Evolutionary conservation across 2,329 filamentous ascomycete species (phyloP).

Genomic region (Epichloe gansuensis): DNA sequence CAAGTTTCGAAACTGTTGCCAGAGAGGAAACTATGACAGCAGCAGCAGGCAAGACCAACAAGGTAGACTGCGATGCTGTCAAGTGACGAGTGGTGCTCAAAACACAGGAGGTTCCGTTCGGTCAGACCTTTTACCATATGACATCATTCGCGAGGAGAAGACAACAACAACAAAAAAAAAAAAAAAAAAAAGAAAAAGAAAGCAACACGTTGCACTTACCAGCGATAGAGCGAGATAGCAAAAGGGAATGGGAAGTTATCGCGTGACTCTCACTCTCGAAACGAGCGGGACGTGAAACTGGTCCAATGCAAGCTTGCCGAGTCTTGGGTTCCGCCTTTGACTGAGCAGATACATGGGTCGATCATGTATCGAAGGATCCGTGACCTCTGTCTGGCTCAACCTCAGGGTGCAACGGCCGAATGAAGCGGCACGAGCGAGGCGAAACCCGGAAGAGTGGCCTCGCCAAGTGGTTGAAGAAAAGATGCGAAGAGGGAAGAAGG

Average conservation of each 20-base stretch:
- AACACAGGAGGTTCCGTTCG: slow-evolving; percentile 36
- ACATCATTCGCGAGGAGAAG: slow-evolving; percentile 35
- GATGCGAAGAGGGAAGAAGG: background rate
- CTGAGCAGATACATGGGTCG: background rate
- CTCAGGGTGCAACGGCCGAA: background rate
- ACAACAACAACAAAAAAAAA: too few relatives aligned
- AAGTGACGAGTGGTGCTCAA: slow-evolving; percentile 12
- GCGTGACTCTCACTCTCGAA: background rate
- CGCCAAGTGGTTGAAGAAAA: background rate
- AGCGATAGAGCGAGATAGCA: background rate
- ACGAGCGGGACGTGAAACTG: background rate
- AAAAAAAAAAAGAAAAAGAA: background rate
- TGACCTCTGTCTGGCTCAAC: background rate
- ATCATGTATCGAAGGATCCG: background rate
- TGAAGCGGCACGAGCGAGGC: background rate
- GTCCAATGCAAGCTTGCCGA: background rate
- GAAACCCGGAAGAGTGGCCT: background rate
- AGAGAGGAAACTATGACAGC: background rate
- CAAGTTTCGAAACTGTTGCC: too few relatives aligned
- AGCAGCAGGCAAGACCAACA: background rate
- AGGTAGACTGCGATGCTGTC: background rate
- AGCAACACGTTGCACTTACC: background rate
- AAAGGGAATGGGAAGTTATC: background rate
- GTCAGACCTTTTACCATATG: slow-evolving; percentile 55
- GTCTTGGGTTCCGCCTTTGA: background rate